Evolutionary conservation across 495 filamentous ascomycete species (phyloP), one percentile per base, ranked within the genome.

Genomic region (Aspergillus wentii): DNA sequence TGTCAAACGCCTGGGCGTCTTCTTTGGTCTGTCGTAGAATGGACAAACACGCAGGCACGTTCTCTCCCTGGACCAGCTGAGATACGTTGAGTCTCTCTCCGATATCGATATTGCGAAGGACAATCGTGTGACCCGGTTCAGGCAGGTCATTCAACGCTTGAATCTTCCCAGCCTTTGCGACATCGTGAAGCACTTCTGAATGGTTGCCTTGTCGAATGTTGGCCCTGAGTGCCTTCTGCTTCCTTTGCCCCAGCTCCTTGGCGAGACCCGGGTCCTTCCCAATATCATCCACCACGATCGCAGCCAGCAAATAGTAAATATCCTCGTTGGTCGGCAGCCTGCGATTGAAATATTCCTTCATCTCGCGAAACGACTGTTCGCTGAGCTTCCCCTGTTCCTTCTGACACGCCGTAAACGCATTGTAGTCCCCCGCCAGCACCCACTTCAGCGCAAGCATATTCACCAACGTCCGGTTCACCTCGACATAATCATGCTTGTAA

Each of bases 71-170:
- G 1, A 50, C 59, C 6, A 64, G 37, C 22, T 62, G 61, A 2
- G 50, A 48, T 17, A 60, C 51, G 43, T 64, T 62, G 40, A 76
- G 62, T 1, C 61, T 56, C 8, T 61, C 62, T 23, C 67, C 71
- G 1, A 71, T 44, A 30, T 59, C 46, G 28, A 64, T 48, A 31
- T 60, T 55, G 17, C 46, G 52, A 6, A 74, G 51, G 30, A 74
- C 35, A 14, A 49, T 40, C 8, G 34, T 42, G 9, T 11, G 18
- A 4, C 19, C 20, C 1, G n/a, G 1, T n/a, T 8, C 1, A 3
- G 30, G 22, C 6, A 41, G 16, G 16, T 25, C 3, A 1, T 21
- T 14, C 9, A 40, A 30, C 4, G 38, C 4, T 6, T 15, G 5
- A 5, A 13, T 15, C 2, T 55, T 21, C 7, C 47, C 56, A 8